Evolutionary conservation across 2,329 filamentous ascomycete species (phyloP), one percentile per base, ranked within the genome.

Genomic region (Sclerotinia minor): DNA sequence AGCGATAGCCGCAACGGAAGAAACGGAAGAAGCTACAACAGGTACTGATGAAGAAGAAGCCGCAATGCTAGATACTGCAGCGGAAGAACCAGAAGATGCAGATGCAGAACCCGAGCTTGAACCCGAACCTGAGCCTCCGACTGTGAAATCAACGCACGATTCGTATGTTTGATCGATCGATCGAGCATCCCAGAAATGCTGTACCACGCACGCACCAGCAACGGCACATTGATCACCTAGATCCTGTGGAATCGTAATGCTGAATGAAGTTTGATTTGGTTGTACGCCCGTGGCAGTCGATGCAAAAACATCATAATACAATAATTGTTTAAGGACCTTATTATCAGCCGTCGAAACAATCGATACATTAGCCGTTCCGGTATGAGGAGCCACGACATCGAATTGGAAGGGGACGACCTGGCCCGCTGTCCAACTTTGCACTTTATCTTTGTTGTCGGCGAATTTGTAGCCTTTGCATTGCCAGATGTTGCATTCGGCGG

Each of bases 151-250:
- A 67, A 86, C 77, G 74, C 84, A 86, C 64, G 79, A 79, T 78
- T 85, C 82, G 75, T 86, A 86, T n/a, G 83, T 85, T 80, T 86
- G 84, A 71, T 83, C 75, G 61, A 84, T 80, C 52, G 73, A 74
- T 19, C 78, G 73, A 11, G 83, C 82, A 70, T 84, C 77, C 84
- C 83, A 85, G 76, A 75, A 84, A 80, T 83, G 84, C 75, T 85
- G 84, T 58, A 87, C 79, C 8, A 84, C 72, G 68, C 74, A 76
- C 17, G 64, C 72, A 53, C 74, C 73, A 58, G 73, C 70, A 19
- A 70, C 67, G 3, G 71, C 50, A 69, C 76, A 75, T 60, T 57
- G 74, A 70, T 82, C 74, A 15, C 71, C 72, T 57, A 86, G 76
- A 72, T 83, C 79, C 6, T 50, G 5, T 1, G 85, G 85, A 73